phyloP scores from a whole-genome alignment of 2,329 filamentous ascomycete genomes.

The Pestalotiopsis sp. region DNA sequence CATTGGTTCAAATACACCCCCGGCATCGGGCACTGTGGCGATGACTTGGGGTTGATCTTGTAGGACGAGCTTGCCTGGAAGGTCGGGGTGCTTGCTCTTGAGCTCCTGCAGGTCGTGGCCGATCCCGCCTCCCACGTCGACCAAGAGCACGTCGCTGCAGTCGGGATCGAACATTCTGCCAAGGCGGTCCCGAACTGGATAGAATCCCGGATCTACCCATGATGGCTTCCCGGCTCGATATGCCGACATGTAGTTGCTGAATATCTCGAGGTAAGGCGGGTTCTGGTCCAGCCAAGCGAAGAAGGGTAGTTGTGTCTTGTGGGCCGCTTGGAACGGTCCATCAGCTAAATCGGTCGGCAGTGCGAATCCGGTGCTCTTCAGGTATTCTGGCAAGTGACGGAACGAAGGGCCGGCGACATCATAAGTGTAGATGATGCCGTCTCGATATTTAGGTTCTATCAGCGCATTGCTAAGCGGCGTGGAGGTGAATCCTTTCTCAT shows the following conservation, averaged over 20 bases:
- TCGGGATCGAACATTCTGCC: neutral
- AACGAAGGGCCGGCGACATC: conserved; percentile 37
- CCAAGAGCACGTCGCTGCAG: neutral
- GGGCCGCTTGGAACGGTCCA: conserved; percentile 40
- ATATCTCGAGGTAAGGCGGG: conserved; percentile 35
- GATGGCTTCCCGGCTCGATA: conserved; percentile 40
- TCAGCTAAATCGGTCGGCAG: conserved; percentile 28
- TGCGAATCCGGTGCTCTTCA: conserved; percentile 33
- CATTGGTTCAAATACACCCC: neutral
- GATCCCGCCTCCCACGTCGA: neutral
- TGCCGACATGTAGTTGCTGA: conserved; percentile 40
- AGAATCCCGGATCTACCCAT: conserved; percentile 37
- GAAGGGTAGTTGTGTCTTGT: conserved; percentile 36
- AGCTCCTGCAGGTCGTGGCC: neutral
- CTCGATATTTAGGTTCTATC: conserved; percentile 36
- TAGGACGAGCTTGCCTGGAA: neutral
- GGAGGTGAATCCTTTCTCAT: conserved; percentile 27
- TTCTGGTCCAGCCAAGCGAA: conserved; percentile 40
- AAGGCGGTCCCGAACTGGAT: conserved; percentile 14
- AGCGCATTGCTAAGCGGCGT: conserved; percentile 36
- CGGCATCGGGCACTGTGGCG: neutral
- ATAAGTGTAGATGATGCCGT: conserved; percentile 37
- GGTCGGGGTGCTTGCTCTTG: neutral
- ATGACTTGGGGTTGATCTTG: neutral
- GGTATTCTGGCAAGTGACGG: conserved; percentile 34